phyloP scores from a whole-genome alignment of 805 yeast genomes.

The Candida ulmi region DNA sequence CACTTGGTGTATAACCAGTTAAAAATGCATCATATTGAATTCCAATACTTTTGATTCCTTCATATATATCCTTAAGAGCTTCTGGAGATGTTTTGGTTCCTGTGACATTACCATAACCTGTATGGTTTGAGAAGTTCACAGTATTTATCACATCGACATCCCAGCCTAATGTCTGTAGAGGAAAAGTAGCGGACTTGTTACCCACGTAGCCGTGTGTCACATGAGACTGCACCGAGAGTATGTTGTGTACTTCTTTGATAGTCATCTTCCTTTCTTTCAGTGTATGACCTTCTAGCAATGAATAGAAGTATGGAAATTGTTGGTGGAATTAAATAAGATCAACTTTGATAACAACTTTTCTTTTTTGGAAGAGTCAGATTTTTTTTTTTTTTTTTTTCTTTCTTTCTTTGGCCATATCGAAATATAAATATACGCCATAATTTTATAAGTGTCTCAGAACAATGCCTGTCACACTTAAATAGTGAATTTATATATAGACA shows the following conservation, averaged over 20 bases:
- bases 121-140: conserved; percentile 86
- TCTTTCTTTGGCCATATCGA: too few species aligned
- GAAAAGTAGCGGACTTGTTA: conserved; percentile 84
- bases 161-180: conserved; percentile 84
- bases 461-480: too few species aligned
- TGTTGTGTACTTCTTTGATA: conserved; percentile 8
- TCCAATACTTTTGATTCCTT: conserved; percentile 47
- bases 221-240: conserved; percentile 74
- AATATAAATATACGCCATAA: too few species aligned
- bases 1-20: conserved; percentile 76
- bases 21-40: conserved; percentile 58
- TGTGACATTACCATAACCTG: conserved; percentile 70
- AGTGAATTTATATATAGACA: too few species aligned
- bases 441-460: too few species aligned
- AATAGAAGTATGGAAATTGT: too few species aligned
- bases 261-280: too few species aligned
- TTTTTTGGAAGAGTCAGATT: too few species aligned
- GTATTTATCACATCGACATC: conserved; percentile 88
- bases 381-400: too few species aligned
- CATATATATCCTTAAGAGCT: conserved; percentile 42
- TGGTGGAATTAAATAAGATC: too few species aligned
- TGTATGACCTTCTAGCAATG: too few species aligned
- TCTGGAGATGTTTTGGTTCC: conserved; percentile 49
- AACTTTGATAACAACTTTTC: too few species aligned
- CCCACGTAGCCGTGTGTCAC: conserved; percentile 97